These are phyloP conservation scores for Skeletonema costatum DNA, from an alignment of 108 stramenopile genomes.

Conservation along the genomic window DNA sequence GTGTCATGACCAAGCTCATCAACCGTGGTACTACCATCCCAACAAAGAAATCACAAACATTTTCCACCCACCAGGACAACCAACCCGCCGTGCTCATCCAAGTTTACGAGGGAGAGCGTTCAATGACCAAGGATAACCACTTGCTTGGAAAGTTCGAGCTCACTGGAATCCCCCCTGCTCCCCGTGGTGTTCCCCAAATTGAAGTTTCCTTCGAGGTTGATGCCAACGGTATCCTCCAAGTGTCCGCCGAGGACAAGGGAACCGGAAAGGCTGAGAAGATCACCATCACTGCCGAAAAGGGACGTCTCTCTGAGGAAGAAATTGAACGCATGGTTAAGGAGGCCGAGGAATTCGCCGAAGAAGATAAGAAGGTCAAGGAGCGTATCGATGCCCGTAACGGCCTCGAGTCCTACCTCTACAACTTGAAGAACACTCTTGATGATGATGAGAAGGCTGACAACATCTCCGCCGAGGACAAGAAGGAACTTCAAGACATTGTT, in stretches of 20 bases:
- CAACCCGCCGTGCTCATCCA: conserved; percentile 93
- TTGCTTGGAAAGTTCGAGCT: conserved; percentile 94
- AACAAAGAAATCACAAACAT: conserved; percentile 93
- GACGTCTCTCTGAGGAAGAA: conserved; percentile 94
- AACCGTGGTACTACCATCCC: conserved; percentile 95
- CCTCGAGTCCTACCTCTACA: conserved; percentile 95
- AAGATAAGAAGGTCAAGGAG: conserved; percentile 89
- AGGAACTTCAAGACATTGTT: conserved; percentile 59
- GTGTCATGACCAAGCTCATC: conserved; percentile 96
- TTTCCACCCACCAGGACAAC: conserved; percentile 96
- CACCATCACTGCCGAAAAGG: conserved; percentile 95
- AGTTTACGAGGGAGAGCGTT: conserved; percentile 96
- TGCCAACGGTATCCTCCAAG: conserved; percentile 95
- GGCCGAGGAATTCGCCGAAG: conserved; percentile 92
- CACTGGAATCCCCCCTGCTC: conserved; percentile 92
- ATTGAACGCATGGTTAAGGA: conserved; percentile 96
- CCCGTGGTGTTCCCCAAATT: conserved; percentile 94
- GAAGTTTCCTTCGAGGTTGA: conserved; percentile 93
- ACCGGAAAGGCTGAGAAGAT: conserved; percentile 81
- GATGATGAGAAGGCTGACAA: conserved; percentile 68
- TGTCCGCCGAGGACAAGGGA: conserved; percentile 89
- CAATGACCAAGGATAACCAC: conserved; percentile 93
- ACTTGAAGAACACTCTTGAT: conserved; percentile 89
- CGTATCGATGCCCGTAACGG: conserved; percentile 94
- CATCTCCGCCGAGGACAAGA: conserved; percentile 65